phyloP scores from a whole-genome alignment of 2,329 filamentous ascomycete species.

The Rhinocladiella similis region DNA sequence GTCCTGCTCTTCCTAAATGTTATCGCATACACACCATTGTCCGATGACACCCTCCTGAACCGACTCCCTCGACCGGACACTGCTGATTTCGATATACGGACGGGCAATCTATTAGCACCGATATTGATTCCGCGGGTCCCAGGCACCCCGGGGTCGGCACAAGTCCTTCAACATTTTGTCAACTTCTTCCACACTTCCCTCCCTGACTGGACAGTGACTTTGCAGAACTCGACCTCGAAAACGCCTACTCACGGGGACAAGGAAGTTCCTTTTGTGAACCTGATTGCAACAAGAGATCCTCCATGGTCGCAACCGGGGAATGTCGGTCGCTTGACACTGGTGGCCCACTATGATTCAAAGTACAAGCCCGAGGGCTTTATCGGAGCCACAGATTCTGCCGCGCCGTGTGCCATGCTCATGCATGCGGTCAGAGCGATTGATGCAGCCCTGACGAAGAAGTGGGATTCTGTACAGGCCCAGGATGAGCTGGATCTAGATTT shows the following conservation, averaged over 20 bases:
- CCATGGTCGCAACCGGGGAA: constrained; percentile 76
- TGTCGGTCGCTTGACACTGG: constrained; percentile 77
- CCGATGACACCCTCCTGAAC: constrained; percentile 68
- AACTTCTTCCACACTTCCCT: constrained; percentile 75
- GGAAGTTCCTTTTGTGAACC: constrained; percentile 79
- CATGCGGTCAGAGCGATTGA: constrained; percentile 82
- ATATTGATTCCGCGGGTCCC: constrained; percentile 87
- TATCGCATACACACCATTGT: constrained; percentile 61
- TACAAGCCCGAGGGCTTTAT: constrained; percentile 80
- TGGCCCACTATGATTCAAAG: constrained; percentile 93
- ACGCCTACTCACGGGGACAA: constrained; percentile 73
- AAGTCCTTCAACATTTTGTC: constrained; percentile 77
- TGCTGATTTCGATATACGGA: constrained; percentile 73
- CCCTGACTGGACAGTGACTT: constrained; percentile 75
- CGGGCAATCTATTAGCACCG: constrained; percentile 75
- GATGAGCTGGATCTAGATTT: constrained; percentile 52
- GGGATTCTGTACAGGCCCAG: constrained; percentile 68
- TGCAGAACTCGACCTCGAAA: constrained; percentile 85
- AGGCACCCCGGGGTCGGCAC: constrained; percentile 72
- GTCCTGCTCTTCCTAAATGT: constrained; percentile 12
- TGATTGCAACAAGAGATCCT: constrained; percentile 84
- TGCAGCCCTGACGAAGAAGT: constrained; percentile 75
- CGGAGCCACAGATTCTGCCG: constrained; percentile 89
- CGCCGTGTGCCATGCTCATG: constrained; percentile 90
- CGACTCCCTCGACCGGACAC: constrained; percentile 69